phyloP scores from a whole-genome alignment of 2,329 filamentous ascomycete genomes.

The Stachybotrys echinatus region DNA sequence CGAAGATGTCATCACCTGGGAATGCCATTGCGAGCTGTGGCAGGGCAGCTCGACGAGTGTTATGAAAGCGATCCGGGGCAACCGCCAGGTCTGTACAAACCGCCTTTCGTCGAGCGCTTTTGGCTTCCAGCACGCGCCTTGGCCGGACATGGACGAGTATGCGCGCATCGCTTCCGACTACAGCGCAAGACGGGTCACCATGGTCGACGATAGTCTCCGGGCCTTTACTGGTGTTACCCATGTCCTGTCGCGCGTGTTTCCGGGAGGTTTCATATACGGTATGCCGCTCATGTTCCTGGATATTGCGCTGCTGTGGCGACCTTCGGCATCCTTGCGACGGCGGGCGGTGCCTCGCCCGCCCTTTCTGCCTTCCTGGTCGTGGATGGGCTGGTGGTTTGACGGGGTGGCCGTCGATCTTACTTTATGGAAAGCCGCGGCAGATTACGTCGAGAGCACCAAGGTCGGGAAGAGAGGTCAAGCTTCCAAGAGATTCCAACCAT shows the following conservation, averaged over 20 bases:
- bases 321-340: slow-evolving; percentile 35
- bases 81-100: slow-evolving; percentile 24
- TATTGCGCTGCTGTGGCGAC: slow-evolving; percentile 38
- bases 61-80: slow-evolving; percentile 24
- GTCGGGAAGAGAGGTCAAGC: slow-evolving; percentile 22
- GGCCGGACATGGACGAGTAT: slow-evolving; percentile 42
- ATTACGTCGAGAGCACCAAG: slow-evolving; percentile 34
- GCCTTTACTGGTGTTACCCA: slow-evolving; percentile 38
- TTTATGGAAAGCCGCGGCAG: slow-evolving; percentile 36
- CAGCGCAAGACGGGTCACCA: slow-evolving; percentile 30
- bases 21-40: slow-evolving; percentile 40
- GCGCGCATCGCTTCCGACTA: slow-evolving; percentile 38
- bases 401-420: slow-evolving; percentile 34
- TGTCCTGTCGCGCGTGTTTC: slow-evolving; percentile 33
- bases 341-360: slow-evolving; percentile 28
- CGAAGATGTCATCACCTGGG: slow-evolving; percentile 36
- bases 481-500: slow-evolving; percentile 27
- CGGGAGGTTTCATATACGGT: slow-evolving; percentile 37
- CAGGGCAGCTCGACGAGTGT: slow-evolving; percentile 25
- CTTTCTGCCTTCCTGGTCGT: slow-evolving; percentile 39
- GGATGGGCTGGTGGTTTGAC: slow-evolving; percentile 44
- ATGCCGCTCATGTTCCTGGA: slow-evolving; percentile 43
- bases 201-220: slow-evolving; percentile 35
- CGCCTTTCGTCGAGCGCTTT: slow-evolving; percentile 24
- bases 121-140: slow-evolving; percentile 33